A percentile compares a stretch with the other conserved stretches of the same genome.
Evolutionary conservation across 148 eudicot genomes (phyloP).

Genomic region (Polygonum aviculare): DNA sequence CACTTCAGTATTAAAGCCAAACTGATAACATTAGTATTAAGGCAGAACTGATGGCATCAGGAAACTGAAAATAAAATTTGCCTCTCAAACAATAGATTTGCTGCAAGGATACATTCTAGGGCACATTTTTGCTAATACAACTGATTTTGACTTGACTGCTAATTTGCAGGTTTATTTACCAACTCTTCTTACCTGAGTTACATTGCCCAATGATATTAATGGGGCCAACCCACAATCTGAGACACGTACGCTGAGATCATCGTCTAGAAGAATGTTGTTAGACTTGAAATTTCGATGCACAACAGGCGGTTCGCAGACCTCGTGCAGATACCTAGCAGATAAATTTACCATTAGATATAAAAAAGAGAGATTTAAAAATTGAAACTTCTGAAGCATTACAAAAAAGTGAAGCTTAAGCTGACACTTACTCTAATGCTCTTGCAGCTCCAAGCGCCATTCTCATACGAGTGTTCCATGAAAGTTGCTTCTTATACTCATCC

Average conservation of each 20-base stretch:
- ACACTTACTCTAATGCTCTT: constrained; percentile 87
- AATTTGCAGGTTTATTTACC: not conserved
- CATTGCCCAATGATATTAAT: constrained; percentile 67
- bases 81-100: not conserved
- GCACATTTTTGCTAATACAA: not conserved
- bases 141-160: no score
- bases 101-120: not conserved
- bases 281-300: constrained; percentile 93
- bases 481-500: constrained; percentile 59
- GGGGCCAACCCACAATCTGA: constrained; percentile 95
- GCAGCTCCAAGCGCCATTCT: constrained; percentile 97
- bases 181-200: constrained; percentile 62
- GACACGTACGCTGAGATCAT: constrained; percentile 69
- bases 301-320: constrained; percentile 82
- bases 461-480: constrained; percentile 78
- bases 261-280: constrained; percentile 90
- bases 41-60: not conserved
- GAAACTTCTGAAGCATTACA: not conserved
- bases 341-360: not conserved
- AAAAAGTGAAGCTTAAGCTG: not conserved
- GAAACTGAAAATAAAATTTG: not conserved
- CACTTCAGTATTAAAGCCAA: not conserved
- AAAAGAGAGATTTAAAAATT: no score
- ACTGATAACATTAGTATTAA: not conserved
- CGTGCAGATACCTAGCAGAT: constrained; percentile 63